These are phyloP conservation scores for Aspergillus sp. DNA, from an alignment of 2,329 filamentous ascomycete species.

Conservation along the genomic window DNA sequence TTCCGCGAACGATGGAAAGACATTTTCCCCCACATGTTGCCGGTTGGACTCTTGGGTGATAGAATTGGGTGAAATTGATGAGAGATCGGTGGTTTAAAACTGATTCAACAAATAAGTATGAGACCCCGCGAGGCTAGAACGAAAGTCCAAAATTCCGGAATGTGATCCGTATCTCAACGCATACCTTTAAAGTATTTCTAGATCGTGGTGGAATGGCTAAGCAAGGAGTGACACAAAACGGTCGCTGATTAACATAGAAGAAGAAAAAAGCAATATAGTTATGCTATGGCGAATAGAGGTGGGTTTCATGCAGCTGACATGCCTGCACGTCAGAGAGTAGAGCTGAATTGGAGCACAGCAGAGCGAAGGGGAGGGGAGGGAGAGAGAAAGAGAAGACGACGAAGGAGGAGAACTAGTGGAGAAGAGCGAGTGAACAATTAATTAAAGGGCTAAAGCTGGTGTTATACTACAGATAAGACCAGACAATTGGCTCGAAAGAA, in stretches of 20 bases:
- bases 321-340: slow-evolving; percentile 21
- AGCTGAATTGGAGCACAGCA: slow-evolving; percentile 4
- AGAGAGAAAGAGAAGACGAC: slow-evolving; percentile 3
- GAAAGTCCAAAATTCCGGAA: neutral
- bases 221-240: neutral
- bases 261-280: neutral
- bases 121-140: neutral
- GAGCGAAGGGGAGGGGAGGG: neutral
- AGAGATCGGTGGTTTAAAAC: neutral
- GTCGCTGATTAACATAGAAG: slow-evolving; percentile 1
- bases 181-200: neutral
- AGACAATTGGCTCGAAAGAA: no score
- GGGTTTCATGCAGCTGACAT: slow-evolving; percentile 20
- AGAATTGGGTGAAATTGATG: neutral
- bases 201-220: neutral
- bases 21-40: slow-evolving; percentile 58
- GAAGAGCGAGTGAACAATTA: slow-evolving; percentile 5
- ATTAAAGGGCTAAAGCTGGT: neutral
- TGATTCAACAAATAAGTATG: neutral
- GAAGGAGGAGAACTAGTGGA: neutral
- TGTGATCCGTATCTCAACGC: neutral
- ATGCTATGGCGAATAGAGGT: neutral
- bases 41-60: neutral
- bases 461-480: neutral
- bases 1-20: slow-evolving; percentile 49